Base-by-base conservation (phyloP, 139 green algal genomes). In the Eudorina sp. region DNA sequence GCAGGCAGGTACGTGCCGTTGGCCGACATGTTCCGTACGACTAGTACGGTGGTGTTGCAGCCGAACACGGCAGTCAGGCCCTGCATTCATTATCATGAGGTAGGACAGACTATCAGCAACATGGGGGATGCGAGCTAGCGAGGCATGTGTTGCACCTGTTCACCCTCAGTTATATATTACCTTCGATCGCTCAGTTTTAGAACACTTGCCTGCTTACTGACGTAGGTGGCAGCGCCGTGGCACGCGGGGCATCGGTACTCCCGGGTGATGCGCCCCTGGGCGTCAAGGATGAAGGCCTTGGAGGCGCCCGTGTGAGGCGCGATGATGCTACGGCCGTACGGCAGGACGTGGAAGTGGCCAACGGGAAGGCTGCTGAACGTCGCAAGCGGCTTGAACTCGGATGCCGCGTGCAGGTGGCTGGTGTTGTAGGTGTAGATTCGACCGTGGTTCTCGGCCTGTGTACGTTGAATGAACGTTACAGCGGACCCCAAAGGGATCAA, bases 381-480 rank as follows among this genome's bases (percentile, higher is more conserved):
- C 34, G 23, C 23, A 8, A 3, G 6, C 21, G 21, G 2, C 27
- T 70, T 9, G 53, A 84, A 84, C 34, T 3, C 18, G 23, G 18
- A 3, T 18, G 21, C 19, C 34, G 23, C 27, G 36, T 84, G 77
- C 77, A 84, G 77, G 27, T 25, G 3, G 3, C 72, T 53, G 21
- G 21, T 6, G 0, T 25, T 34, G 77, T 84, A 84, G 8, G 34
- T 38, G 36, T 29, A 69, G 77, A 84, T 41, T 8, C 11, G 3
- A 11, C 77, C 77, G 53, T 72, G 53, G 77, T 25, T 72, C 77
- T 84, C 77, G 19, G 77, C 77, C 77, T 84, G 77, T 2, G 23
- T 6, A 23, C 19, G 40, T 16, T 53, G 41, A 51, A 76, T 36
- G 14, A 29, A 0, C 11, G 18, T 6, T 16, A n/a, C n/a, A n/a